A percentile compares a stretch with the other conserved stretches of the same genome.
These are phyloP conservation scores for Neurospora pannonica DNA, from an alignment of 495 filamentous ascomycete genomes.

Conservation along the genomic window DNA sequence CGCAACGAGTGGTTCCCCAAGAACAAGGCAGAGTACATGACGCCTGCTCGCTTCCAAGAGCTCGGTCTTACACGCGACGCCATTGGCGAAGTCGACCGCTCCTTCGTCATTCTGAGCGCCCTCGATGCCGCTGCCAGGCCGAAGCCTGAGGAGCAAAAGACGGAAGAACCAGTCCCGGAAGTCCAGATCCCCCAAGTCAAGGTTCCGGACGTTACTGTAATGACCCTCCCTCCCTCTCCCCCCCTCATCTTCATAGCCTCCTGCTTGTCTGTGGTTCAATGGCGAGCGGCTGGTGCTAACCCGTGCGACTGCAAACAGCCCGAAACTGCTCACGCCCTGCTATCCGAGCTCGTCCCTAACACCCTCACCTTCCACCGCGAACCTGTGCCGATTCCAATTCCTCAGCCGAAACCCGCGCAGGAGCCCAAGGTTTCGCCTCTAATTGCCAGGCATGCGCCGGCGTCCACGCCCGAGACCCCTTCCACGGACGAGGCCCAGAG, in stretches of 20 bases:
- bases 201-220: slow-evolving; percentile 7
- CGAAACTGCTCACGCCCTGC: slow-evolving; percentile 67
- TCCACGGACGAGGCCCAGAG: background rate
- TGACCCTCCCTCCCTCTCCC: background rate
- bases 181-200: background rate
- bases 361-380: slow-evolving; percentile 84
- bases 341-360: slow-evolving; percentile 79
- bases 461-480: background rate
- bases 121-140: slow-evolving; percentile 1
- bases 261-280: background rate
- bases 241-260: background rate
- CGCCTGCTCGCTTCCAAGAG: slow-evolving; percentile 27
- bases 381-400: slow-evolving; percentile 18
- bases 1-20: slow-evolving; percentile 38
- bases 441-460: slow-evolving; percentile 2
- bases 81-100: slow-evolving; percentile 32
- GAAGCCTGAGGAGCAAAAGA: background rate
- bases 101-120: slow-evolving; percentile 16
- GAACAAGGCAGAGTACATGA: slow-evolving; percentile 39
- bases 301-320: slow-evolving; percentile 41
- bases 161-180: background rate
- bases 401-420: background rate
- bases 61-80: slow-evolving; percentile 29
- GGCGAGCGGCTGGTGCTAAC: background rate
- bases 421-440: slow-evolving; percentile 11